A percentile compares a stretch with the other conserved stretches of the same genome.
Conservation (phyloP, 805 yeast genomes). For the Cyberlindnera veronae region DNA sequence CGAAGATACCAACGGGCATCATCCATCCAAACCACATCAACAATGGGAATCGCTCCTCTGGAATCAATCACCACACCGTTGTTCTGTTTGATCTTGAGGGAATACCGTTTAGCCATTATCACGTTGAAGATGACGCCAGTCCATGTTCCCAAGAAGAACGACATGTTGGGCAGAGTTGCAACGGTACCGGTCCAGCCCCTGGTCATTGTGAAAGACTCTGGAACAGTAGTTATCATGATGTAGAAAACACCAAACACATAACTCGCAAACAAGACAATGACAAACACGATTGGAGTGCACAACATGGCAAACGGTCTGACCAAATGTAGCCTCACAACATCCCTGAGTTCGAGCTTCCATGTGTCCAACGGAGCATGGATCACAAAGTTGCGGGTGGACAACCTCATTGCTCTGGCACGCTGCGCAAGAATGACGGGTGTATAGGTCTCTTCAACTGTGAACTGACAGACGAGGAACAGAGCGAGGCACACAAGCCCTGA, state of each 20-base stretch:
- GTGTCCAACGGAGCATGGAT: conserved; percentile 19
- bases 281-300: conserved; percentile 33
- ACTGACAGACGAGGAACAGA: conserved; percentile 34
- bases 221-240: conserved; percentile 41
- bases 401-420: conserved; percentile 13
- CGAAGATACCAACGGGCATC: conserved; percentile 52
- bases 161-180: conserved; percentile 33
- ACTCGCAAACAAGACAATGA: conserved; percentile 43
- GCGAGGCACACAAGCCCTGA: conserved; percentile 40
- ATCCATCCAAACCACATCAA: conserved; percentile 46
- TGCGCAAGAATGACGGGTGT: conserved; percentile 13
- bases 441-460: conserved; percentile 27
- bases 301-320: conserved; percentile 22
- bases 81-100: conserved; percentile 36
- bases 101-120: conserved; percentile 29
- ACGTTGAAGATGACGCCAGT: conserved; percentile 33
- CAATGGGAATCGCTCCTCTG: conserved; percentile 56
- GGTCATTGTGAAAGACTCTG: conserved; percentile 32
- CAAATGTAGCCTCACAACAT: conserved; percentile 15
- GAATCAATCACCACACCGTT: conserved; percentile 46
- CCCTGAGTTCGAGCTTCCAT: conserved; percentile 16
- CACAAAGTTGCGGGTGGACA: conserved; percentile 8
- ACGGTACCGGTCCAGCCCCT: conserved; percentile 33
- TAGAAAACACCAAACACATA: conserved; percentile 48
- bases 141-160: conserved; percentile 37